Base-by-base conservation (phyloP, 495 filamentous ascomycete genomes). In the Aspergillus heteromorphus region DNA sequence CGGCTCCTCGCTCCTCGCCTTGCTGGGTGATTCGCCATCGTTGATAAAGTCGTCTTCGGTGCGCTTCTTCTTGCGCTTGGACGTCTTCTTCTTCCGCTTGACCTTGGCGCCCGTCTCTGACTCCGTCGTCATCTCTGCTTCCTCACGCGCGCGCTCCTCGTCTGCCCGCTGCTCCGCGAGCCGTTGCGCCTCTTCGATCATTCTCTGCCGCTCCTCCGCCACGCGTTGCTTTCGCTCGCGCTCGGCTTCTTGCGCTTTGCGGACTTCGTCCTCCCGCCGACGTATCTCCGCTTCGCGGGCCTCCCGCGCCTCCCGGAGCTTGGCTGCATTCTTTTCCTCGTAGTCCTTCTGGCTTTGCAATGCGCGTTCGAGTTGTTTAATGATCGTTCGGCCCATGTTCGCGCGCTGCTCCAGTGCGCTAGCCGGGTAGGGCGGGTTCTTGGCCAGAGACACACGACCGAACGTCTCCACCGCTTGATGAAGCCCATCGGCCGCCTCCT, bases 301-400 rank as follows among this genome's bases (percentile, higher is more conserved):
- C 61, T 85, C 82, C 5, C 87, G 80, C 0, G 92, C 92, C 29
- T 87, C 80, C 42, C 84, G 79, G 0, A 96, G 78, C 61, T 92
- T 89, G 45, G 85, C 81, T 36, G 90, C 89, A 64, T 97, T 97
- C 76, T 88, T 89, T 54, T 91, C 87, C 64, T 98, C 95, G 65
- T 95, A 97, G 59, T 95, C 91, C 45, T 80, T 84, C 69, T 97
- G 93, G 54, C 76, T 84, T 58, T 91, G 85, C 25, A 92, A 79
- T 0, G 88, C 85, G 43, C 90, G 85, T 57, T 91, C 90, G 6
- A 97, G 80, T 69, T 98, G 92, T 57, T 86, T 87, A 55, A 88
- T 86, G 69, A 95, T 91, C 0, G 95, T 97, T 63, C 96, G 81
- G 53, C 89, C 91, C 95, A 98, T 97, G 77, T 89, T 92, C 27